These are phyloP conservation scores for Nannochloropsis salina DNA, from an alignment of 108 stramenopile species.

Conservation along the genomic window DNA sequence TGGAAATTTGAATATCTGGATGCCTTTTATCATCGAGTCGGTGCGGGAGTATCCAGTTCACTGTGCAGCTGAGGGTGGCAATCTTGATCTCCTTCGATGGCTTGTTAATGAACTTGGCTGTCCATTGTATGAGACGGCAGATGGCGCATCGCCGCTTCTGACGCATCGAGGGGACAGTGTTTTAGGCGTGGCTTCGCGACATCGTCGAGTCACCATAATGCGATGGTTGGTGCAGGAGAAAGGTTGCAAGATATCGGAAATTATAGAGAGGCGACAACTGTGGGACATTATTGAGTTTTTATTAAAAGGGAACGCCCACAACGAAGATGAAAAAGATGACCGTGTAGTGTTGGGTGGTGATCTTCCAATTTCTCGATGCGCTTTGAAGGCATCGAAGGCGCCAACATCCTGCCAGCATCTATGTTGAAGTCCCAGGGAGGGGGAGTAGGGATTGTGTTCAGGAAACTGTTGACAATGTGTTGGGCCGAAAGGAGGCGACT, in stretches of 20 bases:
- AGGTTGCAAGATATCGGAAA: background rate
- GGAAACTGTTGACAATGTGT: too few species aligned
- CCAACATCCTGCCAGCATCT: too few species aligned
- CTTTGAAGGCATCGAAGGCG: too few species aligned
- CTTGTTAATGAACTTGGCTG: conserved; percentile 5
- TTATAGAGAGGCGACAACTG: background rate
- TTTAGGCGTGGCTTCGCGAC: background rate
- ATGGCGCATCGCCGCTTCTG: background rate
- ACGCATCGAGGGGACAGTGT: conserved; percentile 10
- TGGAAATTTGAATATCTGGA: conserved; percentile 1
- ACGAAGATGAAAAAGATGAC: background rate
- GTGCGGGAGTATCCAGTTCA: conserved; percentile 11
- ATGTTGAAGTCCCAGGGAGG: too few species aligned
- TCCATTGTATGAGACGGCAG: conserved; percentile 6
- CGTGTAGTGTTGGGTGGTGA: too few species aligned
- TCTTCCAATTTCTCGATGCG: too few species aligned
- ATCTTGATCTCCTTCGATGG: background rate
- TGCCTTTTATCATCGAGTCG: background rate
- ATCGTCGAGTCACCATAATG: background rate
- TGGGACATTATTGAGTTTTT: background rate
- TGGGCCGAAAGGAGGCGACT: too few species aligned
- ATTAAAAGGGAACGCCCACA: background rate
- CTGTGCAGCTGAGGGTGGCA: background rate
- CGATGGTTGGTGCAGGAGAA: background rate
- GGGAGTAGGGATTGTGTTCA: too few species aligned